Evolutionary conservation across 176 grass and related monocot genomes (phyloP), one percentile per base, ranked within the genome.

Genomic region (Puya raimondii): DNA sequence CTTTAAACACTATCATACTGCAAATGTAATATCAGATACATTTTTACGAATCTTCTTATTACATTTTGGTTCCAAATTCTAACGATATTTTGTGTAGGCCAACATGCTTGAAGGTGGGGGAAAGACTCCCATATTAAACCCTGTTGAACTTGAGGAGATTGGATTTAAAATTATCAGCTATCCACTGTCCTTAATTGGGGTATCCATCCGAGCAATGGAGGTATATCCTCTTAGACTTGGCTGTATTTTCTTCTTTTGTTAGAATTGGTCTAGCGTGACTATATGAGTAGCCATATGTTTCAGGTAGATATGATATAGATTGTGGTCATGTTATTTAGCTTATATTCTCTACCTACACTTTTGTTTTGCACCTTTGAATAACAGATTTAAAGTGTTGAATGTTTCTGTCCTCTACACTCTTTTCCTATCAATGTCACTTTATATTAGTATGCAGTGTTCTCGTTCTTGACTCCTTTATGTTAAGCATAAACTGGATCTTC

Each of bases 71-170:
- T 2, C 56, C 16, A 22, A 61, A 9, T 10, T 61, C 21, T 61
- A 42, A n/a, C 10, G n/a, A 10, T 66, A 70, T 53, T 16, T 80
- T 61, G 12, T 70, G 49, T 66, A 97, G 93, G 93, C 93, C 58
- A 97, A 97, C 76, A 97, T 97, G 93, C 81, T 97, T 74, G 93
- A 97, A 90, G 93, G 93, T 27, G 93, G 93, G 61, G 93, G 93
- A 47, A 97, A 90, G 79, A 97, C 93, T 64, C 93, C 89, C 53
- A 92, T 97, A 81, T 10, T 97, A 65, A 90, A 83, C 68, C 93
- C 93, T 63, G 72, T 80, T 84, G 89, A 97, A 77, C 79, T 97
- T 73, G 89, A 92, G 66, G 84, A 92, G 27, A 74, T 92, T 66
- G 93, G 93, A 51, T 97, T 92, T 64, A 97, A 92, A 77, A 29